A percentile compares a stretch with the other conserved stretches of the same genome.
phyloP scores from a whole-genome alignment of 2,329 filamentous ascomycete genomes.

The Cytospora schulzeri region DNA sequence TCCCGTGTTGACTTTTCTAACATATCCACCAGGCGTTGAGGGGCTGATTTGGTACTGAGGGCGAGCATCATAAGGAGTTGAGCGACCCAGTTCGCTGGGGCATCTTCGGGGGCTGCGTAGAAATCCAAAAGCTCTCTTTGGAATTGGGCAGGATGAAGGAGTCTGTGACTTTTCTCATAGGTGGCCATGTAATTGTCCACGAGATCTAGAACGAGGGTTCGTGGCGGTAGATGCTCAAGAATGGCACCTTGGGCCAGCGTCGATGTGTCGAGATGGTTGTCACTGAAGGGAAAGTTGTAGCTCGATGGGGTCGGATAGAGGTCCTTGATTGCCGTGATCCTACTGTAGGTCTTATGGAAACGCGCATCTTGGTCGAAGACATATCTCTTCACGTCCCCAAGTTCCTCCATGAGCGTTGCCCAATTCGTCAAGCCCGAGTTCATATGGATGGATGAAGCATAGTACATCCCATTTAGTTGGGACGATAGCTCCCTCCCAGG shows the following conservation, averaged over 20 bases:
- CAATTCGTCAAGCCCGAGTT: not conserved
- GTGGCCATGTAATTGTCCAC: constrained; percentile 32
- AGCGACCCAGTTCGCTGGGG: not conserved
- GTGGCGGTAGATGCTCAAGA: constrained; percentile 30
- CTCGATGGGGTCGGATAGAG: constrained; percentile 30
- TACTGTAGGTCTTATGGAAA: not conserved
- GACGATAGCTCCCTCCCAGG: not conserved
- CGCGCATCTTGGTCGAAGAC: not conserved
- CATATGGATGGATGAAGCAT: not conserved
- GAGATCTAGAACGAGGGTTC: constrained; percentile 29
- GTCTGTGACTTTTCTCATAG: constrained; percentile 33
- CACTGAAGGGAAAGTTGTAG: constrained; percentile 34
- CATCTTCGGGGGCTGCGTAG: not conserved
- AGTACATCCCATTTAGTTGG: not conserved
- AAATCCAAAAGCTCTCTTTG: constrained; percentile 24
- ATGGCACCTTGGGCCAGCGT: constrained; percentile 26
- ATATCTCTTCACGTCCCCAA: not conserved
- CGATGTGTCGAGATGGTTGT: constrained; percentile 22
- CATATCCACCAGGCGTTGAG: not conserved
- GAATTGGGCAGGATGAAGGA: constrained; percentile 32
- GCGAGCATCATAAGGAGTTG: not conserved
- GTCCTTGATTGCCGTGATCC: constrained; percentile 24
- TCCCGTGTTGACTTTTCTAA: not conserved
- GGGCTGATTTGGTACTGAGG: not conserved
- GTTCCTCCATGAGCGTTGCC: not conserved